Percentiles rank a stretch among this genome's conserved stretches.
phyloP scores from a whole-genome alignment of 805 yeast genomes.

The Starmerella geochares region DNA sequence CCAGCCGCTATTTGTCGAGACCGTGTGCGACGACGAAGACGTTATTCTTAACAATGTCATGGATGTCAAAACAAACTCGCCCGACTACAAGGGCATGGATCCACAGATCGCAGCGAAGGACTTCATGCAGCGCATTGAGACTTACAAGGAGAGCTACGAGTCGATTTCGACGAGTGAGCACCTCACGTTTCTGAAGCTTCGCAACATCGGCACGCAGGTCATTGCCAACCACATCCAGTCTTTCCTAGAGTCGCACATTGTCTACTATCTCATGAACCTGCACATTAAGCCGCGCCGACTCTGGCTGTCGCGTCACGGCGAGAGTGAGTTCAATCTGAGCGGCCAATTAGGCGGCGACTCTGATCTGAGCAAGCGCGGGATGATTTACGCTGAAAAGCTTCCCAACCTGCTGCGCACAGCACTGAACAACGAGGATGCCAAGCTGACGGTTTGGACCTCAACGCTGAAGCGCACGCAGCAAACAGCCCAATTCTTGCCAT shows the following conservation, averaged over 20 bases:
- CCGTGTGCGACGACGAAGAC: conserved; percentile 77
- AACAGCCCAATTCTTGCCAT: conserved; percentile 74
- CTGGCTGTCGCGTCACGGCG: conserved; percentile 95
- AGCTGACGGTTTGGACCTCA: conserved; percentile 90
- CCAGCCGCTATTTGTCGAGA: conserved; percentile 86
- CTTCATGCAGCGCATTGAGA: conserved; percentile 59
- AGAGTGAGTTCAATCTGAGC: conserved; percentile 78
- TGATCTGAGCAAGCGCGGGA: conserved; percentile 70
- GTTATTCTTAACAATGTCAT: conserved; percentile 66
- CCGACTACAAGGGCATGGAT: conserved; percentile 63
- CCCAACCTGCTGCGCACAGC: conserved; percentile 65
- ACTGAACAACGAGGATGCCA: conserved; percentile 35
- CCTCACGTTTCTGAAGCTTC: conserved; percentile 73
- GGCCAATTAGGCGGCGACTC: conserved; percentile 97
- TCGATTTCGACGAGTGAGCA: conserved; percentile 46
- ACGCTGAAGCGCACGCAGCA: conserved; percentile 85
- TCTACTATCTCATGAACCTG: conserved; percentile 88
- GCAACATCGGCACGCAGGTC: conserved; percentile 80
- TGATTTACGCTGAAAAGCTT: conserved; percentile 68
- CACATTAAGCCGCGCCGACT: conserved; percentile 87
- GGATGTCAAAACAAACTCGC: conserved; percentile 80
- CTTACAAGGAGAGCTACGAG: conserved; percentile 67
- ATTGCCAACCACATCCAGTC: conserved; percentile 79
- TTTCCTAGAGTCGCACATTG: conserved; percentile 83
- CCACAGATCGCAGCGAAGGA: conserved; percentile 65